phyloP scores from a whole-genome alignment of 768 basidiomycete species.

The Chalciporus piperatus region DNA sequence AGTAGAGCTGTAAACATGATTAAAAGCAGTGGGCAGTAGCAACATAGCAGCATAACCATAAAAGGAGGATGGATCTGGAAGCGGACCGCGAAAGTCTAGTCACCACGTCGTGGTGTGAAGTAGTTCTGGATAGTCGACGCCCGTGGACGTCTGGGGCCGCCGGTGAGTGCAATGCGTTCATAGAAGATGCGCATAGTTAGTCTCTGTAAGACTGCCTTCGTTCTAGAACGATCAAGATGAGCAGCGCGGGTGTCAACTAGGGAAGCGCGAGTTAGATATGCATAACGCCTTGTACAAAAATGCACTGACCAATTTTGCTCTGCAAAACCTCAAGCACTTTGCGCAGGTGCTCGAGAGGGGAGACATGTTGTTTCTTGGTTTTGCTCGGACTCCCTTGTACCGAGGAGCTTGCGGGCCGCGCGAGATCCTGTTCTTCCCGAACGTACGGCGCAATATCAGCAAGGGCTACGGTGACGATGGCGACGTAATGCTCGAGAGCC shows the following conservation, averaged over 20 bases:
- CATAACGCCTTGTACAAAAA: background rate
- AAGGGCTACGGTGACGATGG: constrained; percentile 57
- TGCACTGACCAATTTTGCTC: constrained; percentile 56
- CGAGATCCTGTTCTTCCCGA: constrained; percentile 38
- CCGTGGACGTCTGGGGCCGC: constrained; percentile 16
- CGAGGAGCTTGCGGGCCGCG: constrained; percentile 10
- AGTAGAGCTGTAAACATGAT: constrained; percentile 1
- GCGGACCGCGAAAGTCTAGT: constrained; percentile 3
- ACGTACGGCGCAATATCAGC: constrained; percentile 59
- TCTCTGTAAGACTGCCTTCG: constrained; percentile 66
- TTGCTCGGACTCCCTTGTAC: constrained; percentile 26
- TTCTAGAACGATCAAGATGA: constrained; percentile 71
- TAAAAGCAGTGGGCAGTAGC: background rate
- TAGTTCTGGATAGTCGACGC: constrained; percentile 29
- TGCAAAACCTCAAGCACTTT: constrained; percentile 51
- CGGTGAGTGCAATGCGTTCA: constrained; percentile 43
- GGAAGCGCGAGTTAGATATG: background rate
- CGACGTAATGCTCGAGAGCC: constrained; percentile 51
- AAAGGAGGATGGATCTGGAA: background rate
- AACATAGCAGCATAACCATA: background rate
- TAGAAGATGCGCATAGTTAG: constrained; percentile 62
- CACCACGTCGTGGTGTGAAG: constrained; percentile 25
- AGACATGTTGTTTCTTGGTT: constrained; percentile 30
- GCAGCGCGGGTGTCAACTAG: constrained; percentile 72
- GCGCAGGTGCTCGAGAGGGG: constrained; percentile 49